A percentile compares a stretch with the other conserved stretches of the same genome.
Conservation (phyloP, 306 rosid genomes). For the Vicia faba region DNA sequence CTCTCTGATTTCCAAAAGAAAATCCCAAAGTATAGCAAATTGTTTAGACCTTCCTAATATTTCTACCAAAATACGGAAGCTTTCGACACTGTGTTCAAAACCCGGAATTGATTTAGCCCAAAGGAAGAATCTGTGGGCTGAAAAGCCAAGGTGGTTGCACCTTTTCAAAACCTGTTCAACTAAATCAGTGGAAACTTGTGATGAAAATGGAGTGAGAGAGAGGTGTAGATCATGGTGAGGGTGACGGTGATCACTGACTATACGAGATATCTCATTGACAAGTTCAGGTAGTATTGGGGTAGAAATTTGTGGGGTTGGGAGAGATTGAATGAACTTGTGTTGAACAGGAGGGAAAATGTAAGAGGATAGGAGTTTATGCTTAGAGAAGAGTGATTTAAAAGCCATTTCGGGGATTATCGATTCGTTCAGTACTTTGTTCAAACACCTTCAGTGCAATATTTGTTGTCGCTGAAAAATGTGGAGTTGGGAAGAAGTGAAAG, state of each 20-base stretch:
- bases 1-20: slow-evolving; percentile 68
- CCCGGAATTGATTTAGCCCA: slow-evolving; percentile 79
- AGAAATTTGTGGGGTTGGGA: slow-evolving; percentile 29
- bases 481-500: background rate
- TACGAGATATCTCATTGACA: slow-evolving; percentile 80
- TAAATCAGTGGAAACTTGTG: slow-evolving; percentile 61
- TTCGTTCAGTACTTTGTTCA: background rate
- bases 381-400: slow-evolving; percentile 39
- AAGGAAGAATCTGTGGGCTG: slow-evolving; percentile 88
- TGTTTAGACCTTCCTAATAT: slow-evolving; percentile 74
- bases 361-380: slow-evolving; percentile 34
- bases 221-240: slow-evolving; percentile 77
- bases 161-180: slow-evolving; percentile 87
- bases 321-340: slow-evolving; percentile 40
- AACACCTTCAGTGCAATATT: background rate
- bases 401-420: slow-evolving; percentile 40
- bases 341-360: slow-evolving; percentile 40
- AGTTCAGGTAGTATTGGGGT: slow-evolving; percentile 46
- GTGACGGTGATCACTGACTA: slow-evolving; percentile 76
- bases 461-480: background rate
- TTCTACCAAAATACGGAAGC: slow-evolving; percentile 72
- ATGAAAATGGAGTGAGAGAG: slow-evolving; percentile 57
- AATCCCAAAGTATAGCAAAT: slow-evolving; percentile 85
- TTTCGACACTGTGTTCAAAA: slow-evolving; percentile 64
- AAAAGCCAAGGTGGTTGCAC: slow-evolving; percentile 72